Evolutionary conservation across 1,139 yeast genomes (phyloP).

Genomic region (Yarrowia galli): DNA sequence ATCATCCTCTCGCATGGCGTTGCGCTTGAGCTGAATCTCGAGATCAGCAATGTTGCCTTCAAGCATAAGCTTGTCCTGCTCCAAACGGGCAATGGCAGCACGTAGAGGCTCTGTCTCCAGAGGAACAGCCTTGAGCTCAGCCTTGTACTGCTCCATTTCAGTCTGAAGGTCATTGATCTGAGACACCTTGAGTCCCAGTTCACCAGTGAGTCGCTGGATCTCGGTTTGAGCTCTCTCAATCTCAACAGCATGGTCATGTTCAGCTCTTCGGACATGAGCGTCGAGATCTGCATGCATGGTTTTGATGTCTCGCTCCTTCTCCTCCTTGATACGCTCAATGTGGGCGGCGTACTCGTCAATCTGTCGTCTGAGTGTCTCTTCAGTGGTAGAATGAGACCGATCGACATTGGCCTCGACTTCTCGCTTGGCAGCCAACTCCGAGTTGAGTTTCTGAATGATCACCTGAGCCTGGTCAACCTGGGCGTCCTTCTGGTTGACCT

Average conservation of each 20-base stretch:
- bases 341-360: slow-evolving; percentile 21
- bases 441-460: slow-evolving; percentile 23
- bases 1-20: slow-evolving; percentile 4
- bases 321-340: slow-evolving; percentile 27
- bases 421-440: slow-evolving; percentile 31
- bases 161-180: slow-evolving; percentile 11
- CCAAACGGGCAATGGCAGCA: slow-evolving; percentile 24
- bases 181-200: background rate
- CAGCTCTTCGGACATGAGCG: slow-evolving; percentile 14
- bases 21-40: slow-evolving; percentile 15
- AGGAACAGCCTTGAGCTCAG: slow-evolving; percentile 6
- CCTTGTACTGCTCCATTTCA: background rate
- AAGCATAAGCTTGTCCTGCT: slow-evolving; percentile 20
- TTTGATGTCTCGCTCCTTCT: slow-evolving; percentile 24
- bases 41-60: slow-evolving; percentile 17
- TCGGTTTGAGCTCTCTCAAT: background rate
- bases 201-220: slow-evolving; percentile 6
- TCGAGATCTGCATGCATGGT: slow-evolving; percentile 29
- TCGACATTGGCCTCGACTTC: slow-evolving; percentile 7
- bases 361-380: slow-evolving; percentile 19
- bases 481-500: slow-evolving; percentile 26
- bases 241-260: slow-evolving; percentile 29
- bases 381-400: slow-evolving; percentile 9
- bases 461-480: slow-evolving; percentile 18
- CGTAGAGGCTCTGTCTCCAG: slow-evolving; percentile 30